These are phyloP conservation scores for Arabidopsis lyrata DNA, from an alignment of 441 rosid species.

Conservation along the genomic window DNA sequence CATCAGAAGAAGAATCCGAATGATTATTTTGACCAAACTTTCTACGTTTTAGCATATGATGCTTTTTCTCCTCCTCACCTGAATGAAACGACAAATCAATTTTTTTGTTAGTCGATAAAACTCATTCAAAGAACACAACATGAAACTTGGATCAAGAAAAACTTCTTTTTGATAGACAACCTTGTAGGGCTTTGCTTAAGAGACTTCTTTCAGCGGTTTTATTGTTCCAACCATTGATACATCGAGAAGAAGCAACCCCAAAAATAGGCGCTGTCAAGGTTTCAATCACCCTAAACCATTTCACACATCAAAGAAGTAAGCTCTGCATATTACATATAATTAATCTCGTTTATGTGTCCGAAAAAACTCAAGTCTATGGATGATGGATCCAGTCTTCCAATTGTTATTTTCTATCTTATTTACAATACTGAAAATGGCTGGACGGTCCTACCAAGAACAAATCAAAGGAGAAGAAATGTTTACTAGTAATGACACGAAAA, in stretches of 20 bases:
- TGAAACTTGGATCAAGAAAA: constrained; percentile 7
- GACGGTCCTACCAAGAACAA: too few species aligned
- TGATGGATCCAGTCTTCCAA: too few species aligned
- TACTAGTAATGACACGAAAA: too few species aligned
- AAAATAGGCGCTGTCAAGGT: constrained; percentile 83
- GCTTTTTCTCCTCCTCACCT: constrained; percentile 78
- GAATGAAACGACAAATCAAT: constrained; percentile 33
- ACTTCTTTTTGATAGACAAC: constrained; percentile 37
- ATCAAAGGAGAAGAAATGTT: too few species aligned
- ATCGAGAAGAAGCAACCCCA: constrained; percentile 73
- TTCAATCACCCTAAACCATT: constrained; percentile 82
- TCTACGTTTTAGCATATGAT: constrained; percentile 65
- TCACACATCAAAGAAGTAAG: constrained; percentile 74
- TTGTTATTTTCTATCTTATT: too few species aligned
- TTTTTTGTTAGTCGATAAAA: background rate
- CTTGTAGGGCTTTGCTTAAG: constrained; percentile 68
- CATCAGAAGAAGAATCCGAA: constrained; percentile 49
- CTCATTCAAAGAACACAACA: background rate
- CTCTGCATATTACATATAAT: constrained; percentile 19
- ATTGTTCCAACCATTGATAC: constrained; percentile 83
- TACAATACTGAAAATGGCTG: too few species aligned
- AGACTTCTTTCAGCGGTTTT: constrained; percentile 69
- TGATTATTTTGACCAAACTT: constrained; percentile 48
- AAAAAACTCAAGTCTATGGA: too few species aligned
- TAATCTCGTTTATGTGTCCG: too few species aligned